These are phyloP conservation scores for Nothophoma quercina DNA, from an alignment of 2,329 filamentous ascomycete species.

Conservation along the genomic window DNA sequence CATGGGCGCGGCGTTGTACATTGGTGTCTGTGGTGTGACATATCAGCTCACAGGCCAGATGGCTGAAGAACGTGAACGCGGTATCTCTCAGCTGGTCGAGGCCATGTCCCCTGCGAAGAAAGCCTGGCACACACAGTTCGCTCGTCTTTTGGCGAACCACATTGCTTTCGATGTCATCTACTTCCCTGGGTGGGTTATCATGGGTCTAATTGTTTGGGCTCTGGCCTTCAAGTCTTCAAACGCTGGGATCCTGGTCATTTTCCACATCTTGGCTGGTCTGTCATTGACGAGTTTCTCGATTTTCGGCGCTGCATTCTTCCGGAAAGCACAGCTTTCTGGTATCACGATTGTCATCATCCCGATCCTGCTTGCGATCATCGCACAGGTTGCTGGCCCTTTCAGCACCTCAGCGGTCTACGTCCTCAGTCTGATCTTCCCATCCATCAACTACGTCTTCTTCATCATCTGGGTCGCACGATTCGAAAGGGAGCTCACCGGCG, in stretches of 20 bases:
- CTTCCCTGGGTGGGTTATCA: conserved; percentile 81
- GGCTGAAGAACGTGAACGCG: conserved; percentile 83
- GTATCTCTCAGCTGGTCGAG: conserved; percentile 88
- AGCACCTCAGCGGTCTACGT: conserved; percentile 70
- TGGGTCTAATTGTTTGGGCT: conserved; percentile 71
- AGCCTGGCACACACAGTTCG: conserved; percentile 78
- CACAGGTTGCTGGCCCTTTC: conserved; percentile 74
- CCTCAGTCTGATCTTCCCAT: conserved; percentile 79
- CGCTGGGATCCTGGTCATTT: conserved; percentile 58
- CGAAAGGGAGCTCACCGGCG: conserved; percentile 67
- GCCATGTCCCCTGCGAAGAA: conserved; percentile 84
- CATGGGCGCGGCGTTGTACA: conserved; percentile 79
- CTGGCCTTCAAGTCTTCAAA: conserved; percentile 60
- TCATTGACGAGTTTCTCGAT: conserved; percentile 82
- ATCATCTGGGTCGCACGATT: conserved; percentile 79
- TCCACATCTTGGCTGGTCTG: conserved; percentile 78
- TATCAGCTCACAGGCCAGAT: conserved; percentile 90
- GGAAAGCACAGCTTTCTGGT: conserved; percentile 85
- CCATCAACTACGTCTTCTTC: conserved; percentile 88
- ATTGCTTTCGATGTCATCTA: conserved; percentile 83
- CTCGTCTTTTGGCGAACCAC: conserved; percentile 80
- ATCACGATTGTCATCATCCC: conserved; percentile 77
- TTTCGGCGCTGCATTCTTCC: conserved; percentile 83
- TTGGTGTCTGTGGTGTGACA: conserved; percentile 79
- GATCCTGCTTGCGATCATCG: conserved; percentile 79